phyloP scores from a whole-genome alignment of 495 filamentous ascomycete genomes.

The Cladorrhinum samala region DNA sequence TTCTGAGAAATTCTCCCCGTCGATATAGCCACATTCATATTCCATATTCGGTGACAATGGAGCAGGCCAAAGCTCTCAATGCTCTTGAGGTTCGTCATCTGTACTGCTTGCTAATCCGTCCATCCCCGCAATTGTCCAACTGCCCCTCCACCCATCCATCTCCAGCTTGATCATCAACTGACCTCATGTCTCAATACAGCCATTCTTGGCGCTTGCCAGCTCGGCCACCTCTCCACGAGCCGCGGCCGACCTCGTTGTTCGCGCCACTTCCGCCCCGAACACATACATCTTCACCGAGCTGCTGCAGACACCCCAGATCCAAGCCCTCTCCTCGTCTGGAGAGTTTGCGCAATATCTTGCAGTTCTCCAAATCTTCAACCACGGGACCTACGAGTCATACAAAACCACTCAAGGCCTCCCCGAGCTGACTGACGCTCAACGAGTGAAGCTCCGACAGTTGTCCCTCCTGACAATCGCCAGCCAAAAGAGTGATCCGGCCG shows the following conservation, averaged over 20 bases:
- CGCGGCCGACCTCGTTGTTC: slow-evolving; percentile 76
- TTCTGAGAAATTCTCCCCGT: not conserved
- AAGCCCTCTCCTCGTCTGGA: slow-evolving; percentile 53
- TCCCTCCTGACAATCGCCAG: slow-evolving; percentile 71
- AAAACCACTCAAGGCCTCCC: slow-evolving; percentile 51
- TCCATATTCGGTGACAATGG: no score
- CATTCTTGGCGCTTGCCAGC: slow-evolving; percentile 81
- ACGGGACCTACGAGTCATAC: slow-evolving; percentile 83
- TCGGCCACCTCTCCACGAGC: slow-evolving; percentile 78
- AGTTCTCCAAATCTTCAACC: slow-evolving; percentile 85
- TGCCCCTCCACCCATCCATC: not conserved
- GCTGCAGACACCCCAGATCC: slow-evolving; percentile 73
- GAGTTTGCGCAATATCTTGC: slow-evolving; percentile 51
- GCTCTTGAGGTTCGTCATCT: slow-evolving; percentile 54
- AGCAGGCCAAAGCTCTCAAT: slow-evolving; percentile 78
- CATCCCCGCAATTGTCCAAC: slow-evolving; percentile 2
- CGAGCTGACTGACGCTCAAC: slow-evolving; percentile 62
- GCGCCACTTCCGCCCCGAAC: slow-evolving; percentile 80
- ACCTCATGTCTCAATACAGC: slow-evolving; percentile 38
- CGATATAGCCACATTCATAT: slow-evolving; percentile 5
- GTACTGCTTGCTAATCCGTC: no score
- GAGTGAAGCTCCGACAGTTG: slow-evolving; percentile 82
- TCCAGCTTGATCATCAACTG: slow-evolving; percentile 4
- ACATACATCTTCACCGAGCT: slow-evolving; percentile 95
- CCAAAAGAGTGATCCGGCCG: slow-evolving; percentile 38